Base-by-base conservation (phyloP, 164 flowering plant genomes). In the Saururus chinensis region DNA sequence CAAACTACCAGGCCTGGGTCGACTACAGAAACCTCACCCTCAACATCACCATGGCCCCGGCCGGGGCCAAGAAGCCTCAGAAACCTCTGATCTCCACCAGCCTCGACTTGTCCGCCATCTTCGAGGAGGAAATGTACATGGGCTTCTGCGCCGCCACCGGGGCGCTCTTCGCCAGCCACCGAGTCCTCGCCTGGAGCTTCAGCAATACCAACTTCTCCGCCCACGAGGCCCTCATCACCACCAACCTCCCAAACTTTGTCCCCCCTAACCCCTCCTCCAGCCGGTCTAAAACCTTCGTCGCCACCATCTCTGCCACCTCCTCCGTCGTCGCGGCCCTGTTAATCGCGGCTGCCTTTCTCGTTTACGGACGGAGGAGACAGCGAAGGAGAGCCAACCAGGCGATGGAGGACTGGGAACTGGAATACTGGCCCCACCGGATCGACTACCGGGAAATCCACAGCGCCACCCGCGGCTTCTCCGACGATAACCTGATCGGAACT, bases 371-470 rank as follows among this genome's bases (percentile, higher is more conserved):
- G 52, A 57, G 62, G 54, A 69, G 17, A 40, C 16, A 20, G 35
- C 45, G 60, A 26, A 53, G 61, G 61, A 52, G 59, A 42, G 21
- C 37, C 37, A 30, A 30, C 6, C 37, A 77, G 17, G 73, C 22
- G 9, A 61, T 63, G 51, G 82, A 80, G 64, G 79, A 76, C 5
- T 80, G 86, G 86, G 86, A 82, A 56, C 14, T 64, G 63, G 79
- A 82, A 56, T 82, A 76, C 48, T 78, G 86, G 82, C 83, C 86
- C 7, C 82, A 76, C 60, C 55, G 86, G 64, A 66, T 82, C 23
- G 48, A 19, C 19, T 78, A 71, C 53, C 51, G 62, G n/a, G 79
- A 80, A n/a, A 70, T 80, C 48, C 26, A 40, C 9, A n/a, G 48
- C 0, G 80, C 80, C 9, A 82, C 86, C 1, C 67, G 66, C 16